phyloP scores from a whole-genome alignment of 1,284 basidiomycete species.

The Marasmius tenuissimus region DNA sequence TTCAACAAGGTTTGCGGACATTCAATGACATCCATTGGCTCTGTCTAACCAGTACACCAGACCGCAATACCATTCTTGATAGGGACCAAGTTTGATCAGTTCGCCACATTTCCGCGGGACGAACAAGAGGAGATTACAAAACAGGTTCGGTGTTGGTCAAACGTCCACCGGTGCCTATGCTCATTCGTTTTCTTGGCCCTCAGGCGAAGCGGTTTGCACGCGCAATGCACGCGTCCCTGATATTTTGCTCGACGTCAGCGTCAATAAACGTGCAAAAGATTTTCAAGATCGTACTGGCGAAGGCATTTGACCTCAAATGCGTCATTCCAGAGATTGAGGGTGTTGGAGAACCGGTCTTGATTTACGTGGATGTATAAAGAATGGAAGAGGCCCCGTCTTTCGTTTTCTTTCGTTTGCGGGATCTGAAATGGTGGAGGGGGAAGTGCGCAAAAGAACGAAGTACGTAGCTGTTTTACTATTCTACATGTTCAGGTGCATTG shows the following conservation, averaged over 20 bases:
- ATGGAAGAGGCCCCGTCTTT: constrained; percentile 6
- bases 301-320: constrained; percentile 90
- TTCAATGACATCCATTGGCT: background rate
- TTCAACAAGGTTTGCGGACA: constrained; percentile 85
- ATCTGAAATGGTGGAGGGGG: constrained; percentile 12
- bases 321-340: constrained; percentile 97
- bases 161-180: constrained; percentile 7
- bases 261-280: constrained; percentile 99
- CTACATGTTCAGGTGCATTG: constrained; percentile 7
- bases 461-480: background rate
- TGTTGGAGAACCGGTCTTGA: constrained; percentile 88
- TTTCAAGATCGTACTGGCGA: constrained; percentile 94
- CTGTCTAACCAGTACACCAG: constrained; percentile 37
- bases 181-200: constrained; percentile 13
- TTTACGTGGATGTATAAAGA: constrained; percentile 84
- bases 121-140: constrained; percentile 99
- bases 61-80: constrained; percentile 96
- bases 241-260: constrained; percentile 97
- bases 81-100: constrained; percentile 97
- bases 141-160: constrained; percentile 54
- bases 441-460: constrained; percentile 27
- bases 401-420: constrained; percentile 1
- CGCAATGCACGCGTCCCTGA: constrained; percentile 97
- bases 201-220: constrained; percentile 94
- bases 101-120: constrained; percentile 92